These are phyloP conservation scores for Stygiomarasmius scandens DNA, from an alignment of 1,284 basidiomycete genomes.

Conservation along the genomic window DNA sequence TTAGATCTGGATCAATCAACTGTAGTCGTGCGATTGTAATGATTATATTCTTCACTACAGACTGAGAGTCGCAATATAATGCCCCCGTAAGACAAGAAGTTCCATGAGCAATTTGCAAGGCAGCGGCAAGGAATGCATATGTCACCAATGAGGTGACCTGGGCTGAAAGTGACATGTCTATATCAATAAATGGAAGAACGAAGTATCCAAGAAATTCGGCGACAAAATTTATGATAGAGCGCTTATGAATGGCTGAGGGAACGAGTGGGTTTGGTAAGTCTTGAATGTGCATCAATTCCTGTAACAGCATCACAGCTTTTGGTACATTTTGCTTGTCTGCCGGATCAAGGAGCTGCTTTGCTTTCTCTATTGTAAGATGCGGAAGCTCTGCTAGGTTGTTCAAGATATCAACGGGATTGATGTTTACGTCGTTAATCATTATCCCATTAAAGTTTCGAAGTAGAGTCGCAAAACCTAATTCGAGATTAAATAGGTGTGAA, in stretches of 20 bases:
- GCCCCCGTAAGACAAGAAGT: slow-evolving; percentile 23
- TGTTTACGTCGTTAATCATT: slow-evolving; percentile 16
- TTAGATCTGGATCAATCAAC: slow-evolving; percentile 14
- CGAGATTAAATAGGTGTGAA: background rate
- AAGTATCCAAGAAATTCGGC: slow-evolving; percentile 24
- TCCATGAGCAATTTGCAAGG: slow-evolving; percentile 24
- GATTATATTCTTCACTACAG: slow-evolving; percentile 29
- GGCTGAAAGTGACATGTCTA: slow-evolving; percentile 23
- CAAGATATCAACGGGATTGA: slow-evolving; percentile 18
- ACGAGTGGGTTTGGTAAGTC: background rate
- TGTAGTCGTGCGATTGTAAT: slow-evolving; percentile 25
- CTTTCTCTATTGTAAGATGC: slow-evolving; percentile 14
- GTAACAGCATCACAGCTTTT: slow-evolving; percentile 28
- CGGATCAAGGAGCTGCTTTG: slow-evolving; percentile 25
- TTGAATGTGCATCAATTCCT: slow-evolving; percentile 16
- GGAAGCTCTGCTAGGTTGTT: slow-evolving; percentile 14
- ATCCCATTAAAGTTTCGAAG: slow-evolving; percentile 21
- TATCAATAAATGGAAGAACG: slow-evolving; percentile 28
- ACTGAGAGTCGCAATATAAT: slow-evolving; percentile 31
- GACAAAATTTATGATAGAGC: slow-evolving; percentile 17
- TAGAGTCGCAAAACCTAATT: slow-evolving; percentile 25
- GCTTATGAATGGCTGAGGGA: slow-evolving; percentile 2
- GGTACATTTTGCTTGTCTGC: slow-evolving; percentile 36
- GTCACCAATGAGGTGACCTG: slow-evolving; percentile 29
- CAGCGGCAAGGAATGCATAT: slow-evolving; percentile 27